Percentiles rank a stretch among this genome's conserved stretches.
Evolutionary conservation across 2,329 filamentous ascomycete genomes (phyloP).

Genomic region (Epichloe typhina): DNA sequence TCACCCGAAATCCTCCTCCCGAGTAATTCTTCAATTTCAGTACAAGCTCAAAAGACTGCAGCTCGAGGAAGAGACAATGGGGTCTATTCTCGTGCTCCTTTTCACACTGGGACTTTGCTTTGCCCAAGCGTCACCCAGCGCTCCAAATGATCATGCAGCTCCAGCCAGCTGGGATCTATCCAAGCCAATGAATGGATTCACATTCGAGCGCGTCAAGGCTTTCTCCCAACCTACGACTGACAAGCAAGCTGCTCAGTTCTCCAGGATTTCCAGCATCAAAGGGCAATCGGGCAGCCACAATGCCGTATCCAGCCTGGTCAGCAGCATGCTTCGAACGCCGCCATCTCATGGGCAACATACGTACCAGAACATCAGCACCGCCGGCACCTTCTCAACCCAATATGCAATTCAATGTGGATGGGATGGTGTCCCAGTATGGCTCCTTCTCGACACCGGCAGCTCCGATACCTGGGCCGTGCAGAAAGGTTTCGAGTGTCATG

Average conservation of each 20-base stretch:
- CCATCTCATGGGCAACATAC: slow-evolving; percentile 9
- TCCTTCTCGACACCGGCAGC: slow-evolving; percentile 38
- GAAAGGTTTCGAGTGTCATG: slow-evolving; percentile 28
- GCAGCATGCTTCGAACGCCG: slow-evolving; percentile 10
- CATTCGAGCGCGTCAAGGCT: slow-evolving; percentile 22
- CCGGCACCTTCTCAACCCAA: slow-evolving; percentile 26
- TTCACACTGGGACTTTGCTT: slow-evolving; percentile 6
- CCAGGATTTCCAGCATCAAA: slow-evolving; percentile 21
- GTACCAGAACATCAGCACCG: slow-evolving; percentile 26
- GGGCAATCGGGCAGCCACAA: slow-evolving; percentile 12
- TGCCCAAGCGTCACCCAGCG: neutral
- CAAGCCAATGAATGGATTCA: slow-evolving; percentile 24
- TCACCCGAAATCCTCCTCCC: too few relatives aligned
- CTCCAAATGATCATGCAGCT: neutral
- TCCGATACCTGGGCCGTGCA: slow-evolving; percentile 37
- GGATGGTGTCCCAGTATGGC: slow-evolving; percentile 24
- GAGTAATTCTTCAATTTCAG: too few relatives aligned
- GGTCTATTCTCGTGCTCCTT: neutral
- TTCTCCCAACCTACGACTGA: slow-evolving; percentile 15
- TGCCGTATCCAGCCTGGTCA: slow-evolving; percentile 17
- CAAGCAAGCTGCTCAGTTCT: slow-evolving; percentile 16
- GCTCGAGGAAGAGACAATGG: neutral
- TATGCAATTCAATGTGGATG: slow-evolving; percentile 28
- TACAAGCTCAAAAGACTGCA: too few relatives aligned
- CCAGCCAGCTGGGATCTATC: slow-evolving; percentile 19